These are phyloP conservation scores for Rhodotorula sp. DNA, from an alignment of 1,284 basidiomycete species.

Conservation along the genomic window DNA sequence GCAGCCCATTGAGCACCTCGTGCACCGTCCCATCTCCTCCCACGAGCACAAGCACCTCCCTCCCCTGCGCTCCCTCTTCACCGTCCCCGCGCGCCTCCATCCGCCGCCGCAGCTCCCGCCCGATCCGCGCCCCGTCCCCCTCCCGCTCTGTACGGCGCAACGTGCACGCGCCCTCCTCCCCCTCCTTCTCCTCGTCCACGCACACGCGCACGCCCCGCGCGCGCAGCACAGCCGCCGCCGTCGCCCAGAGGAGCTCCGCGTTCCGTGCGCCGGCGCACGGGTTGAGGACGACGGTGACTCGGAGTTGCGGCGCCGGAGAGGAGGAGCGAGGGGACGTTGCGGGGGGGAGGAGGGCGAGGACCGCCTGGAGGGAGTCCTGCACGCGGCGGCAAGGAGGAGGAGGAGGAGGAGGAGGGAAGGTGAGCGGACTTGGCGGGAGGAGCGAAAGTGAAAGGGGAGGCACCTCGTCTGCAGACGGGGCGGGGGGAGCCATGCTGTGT, in stretches of 20 bases:
- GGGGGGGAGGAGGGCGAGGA: not conserved
- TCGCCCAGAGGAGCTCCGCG: not conserved
- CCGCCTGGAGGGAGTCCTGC: not conserved
- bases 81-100: not conserved
- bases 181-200: no score
- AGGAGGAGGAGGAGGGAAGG: not conserved
- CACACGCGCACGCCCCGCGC: constrained; percentile 50
- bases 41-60: constrained; percentile 31
- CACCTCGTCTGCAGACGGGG: not conserved
- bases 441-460: no score
- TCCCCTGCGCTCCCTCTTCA: not conserved
- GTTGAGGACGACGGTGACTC: constrained; percentile 4
- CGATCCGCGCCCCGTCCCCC: constrained; percentile 64
- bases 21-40: constrained; percentile 87
- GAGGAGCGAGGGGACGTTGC: not conserved
- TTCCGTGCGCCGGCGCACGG: not conserved
- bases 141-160: constrained; percentile 53
- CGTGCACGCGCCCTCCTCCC: no score
- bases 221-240: not conserved
- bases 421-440: no score
- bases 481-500: not conserved
- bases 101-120: constrained; percentile 55
- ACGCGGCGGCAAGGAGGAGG: not conserved
- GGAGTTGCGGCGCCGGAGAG: not conserved
- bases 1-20: constrained; percentile 70